These are phyloP conservation scores for Nothomitra cinnamomea DNA, from an alignment of 2,329 filamentous ascomycete genomes.

Conservation along the genomic window DNA sequence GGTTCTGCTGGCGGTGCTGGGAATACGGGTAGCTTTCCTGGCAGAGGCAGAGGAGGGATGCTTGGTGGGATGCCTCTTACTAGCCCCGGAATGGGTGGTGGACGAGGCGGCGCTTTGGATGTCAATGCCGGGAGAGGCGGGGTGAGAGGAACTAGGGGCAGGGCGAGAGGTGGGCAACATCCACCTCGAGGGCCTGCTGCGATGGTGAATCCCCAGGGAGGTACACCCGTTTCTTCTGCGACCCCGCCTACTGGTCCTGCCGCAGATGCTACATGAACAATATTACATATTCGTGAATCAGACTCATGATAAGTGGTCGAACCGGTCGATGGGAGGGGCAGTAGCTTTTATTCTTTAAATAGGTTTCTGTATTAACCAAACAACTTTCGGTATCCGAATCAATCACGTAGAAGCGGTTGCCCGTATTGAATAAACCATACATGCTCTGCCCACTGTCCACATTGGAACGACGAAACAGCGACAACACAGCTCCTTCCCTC, in stretches of 20 bases:
- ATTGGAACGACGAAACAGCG: no score
- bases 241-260: background rate
- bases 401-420: no score
- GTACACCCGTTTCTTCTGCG: background rate
- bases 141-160: background rate
- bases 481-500: no score
- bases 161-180: background rate
- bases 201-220: background rate
- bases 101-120: background rate
- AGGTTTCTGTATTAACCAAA: no score
- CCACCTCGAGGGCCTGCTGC: background rate
- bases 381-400: no score
- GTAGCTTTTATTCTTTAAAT: background rate
- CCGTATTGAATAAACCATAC: no score
- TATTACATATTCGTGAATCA: background rate
- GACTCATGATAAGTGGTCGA: background rate
- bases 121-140: background rate
- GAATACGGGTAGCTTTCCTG: constrained; percentile 1
- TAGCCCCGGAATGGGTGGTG: background rate
- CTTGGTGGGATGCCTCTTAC: no score
- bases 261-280: background rate
- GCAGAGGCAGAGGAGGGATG: constrained; percentile 6
- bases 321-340: background rate
- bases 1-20: constrained; percentile 6
- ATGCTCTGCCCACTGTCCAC: no score